phyloP scores from a whole-genome alignment of 2,329 filamentous ascomycete species.

The Metarhizium album region DNA sequence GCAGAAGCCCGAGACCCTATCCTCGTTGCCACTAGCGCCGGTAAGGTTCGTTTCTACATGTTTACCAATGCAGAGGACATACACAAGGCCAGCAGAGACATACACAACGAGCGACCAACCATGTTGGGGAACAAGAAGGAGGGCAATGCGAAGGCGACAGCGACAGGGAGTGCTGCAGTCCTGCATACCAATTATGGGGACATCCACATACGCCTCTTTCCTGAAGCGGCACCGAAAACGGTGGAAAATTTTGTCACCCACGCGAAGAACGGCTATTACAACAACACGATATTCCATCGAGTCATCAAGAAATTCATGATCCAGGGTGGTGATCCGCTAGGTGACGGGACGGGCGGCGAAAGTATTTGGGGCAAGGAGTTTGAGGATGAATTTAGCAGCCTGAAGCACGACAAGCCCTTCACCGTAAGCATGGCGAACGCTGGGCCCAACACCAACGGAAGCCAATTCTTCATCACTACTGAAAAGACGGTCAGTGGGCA shows the following conservation, averaged over 20 bases:
- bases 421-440: slow-evolving; percentile 98
- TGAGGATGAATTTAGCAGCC: slow-evolving; percentile 81
- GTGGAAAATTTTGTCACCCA: slow-evolving; percentile 98
- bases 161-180: slow-evolving; percentile 69
- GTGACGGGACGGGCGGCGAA: slow-evolving; percentile 78
- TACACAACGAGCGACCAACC: slow-evolving; percentile 89
- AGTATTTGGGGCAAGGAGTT: slow-evolving; percentile 94
- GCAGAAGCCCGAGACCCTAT: slow-evolving; percentile 87
- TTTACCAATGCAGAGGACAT: slow-evolving; percentile 86
- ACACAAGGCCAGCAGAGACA: slow-evolving; percentile 73
- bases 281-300: slow-evolving; percentile 93
- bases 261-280: slow-evolving; percentile 84
- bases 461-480: slow-evolving; percentile 97
- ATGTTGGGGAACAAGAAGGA: slow-evolving; percentile 48
- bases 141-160: slow-evolving; percentile 43
- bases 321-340: slow-evolving; percentile 88
- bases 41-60: slow-evolving; percentile 93
- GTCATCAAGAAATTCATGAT: slow-evolving; percentile 99
- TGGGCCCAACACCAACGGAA: slow-evolving; percentile 87
- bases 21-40: slow-evolving; percentile 70
- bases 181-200: slow-evolving; percentile 92
- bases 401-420: slow-evolving; percentile 93
- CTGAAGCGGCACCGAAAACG: slow-evolving; percentile 82
- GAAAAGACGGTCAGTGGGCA: slow-evolving; percentile 67
- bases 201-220: slow-evolving; percentile 87